These are phyloP conservation scores for Coccomyxa subellipsoidea DNA, from an alignment of 163 green algal genomes.

Conservation along the genomic window DNA sequence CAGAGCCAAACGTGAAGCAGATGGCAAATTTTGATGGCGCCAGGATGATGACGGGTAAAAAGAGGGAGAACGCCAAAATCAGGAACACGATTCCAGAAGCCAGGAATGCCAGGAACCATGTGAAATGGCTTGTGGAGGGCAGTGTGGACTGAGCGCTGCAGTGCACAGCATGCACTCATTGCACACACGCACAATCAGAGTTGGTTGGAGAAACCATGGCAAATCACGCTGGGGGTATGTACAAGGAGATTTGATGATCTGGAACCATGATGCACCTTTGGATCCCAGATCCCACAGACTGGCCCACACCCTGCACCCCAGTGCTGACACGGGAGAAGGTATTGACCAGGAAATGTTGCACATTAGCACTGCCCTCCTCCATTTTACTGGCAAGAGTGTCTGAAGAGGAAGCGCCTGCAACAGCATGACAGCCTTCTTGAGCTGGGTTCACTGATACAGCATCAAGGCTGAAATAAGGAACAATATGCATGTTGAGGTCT, in stretches of 20 bases:
- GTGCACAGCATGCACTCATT: not conserved
- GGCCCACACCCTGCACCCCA: slow-evolving; percentile 20
- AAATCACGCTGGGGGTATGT: not conserved
- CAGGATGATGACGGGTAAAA: slow-evolving; percentile 89
- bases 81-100: slow-evolving; percentile 78
- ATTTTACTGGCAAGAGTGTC: slow-evolving; percentile 25
- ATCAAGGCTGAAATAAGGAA: too few species aligned
- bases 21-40: slow-evolving; percentile 93
- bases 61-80: slow-evolving; percentile 83
- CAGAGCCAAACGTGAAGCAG: slow-evolving; percentile 84
- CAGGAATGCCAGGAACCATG: slow-evolving; percentile 79
- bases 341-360: slow-evolving; percentile 10
- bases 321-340: slow-evolving; percentile 16
- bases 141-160: slow-evolving; percentile 16
- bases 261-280: too few species aligned
- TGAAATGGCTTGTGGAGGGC: slow-evolving; percentile 38
- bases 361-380: slow-evolving; percentile 33
- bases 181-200: too few species aligned
- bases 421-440: not conserved
- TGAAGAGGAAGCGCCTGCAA: slow-evolving; percentile 12
- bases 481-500: too few species aligned
- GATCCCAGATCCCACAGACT: not conserved
- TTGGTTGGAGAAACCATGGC: not conserved
- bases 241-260: not conserved
- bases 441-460: too few species aligned